These are phyloP conservation scores for Phoma herbarum DNA, from an alignment of 2,329 filamentous ascomycete species.

Conservation along the genomic window DNA sequence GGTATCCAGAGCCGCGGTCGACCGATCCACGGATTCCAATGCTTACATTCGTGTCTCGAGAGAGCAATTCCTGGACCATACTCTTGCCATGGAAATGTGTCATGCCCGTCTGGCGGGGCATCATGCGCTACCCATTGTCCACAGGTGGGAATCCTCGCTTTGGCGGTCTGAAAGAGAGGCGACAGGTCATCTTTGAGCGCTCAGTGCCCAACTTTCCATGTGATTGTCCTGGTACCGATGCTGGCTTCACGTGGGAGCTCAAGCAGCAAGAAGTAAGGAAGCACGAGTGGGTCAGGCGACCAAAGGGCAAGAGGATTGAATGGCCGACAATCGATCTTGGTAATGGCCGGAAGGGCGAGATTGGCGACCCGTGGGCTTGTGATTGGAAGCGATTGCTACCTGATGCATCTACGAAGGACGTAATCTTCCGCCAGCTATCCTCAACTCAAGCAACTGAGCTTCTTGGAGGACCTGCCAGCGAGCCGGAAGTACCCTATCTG, in stretches of 20 bases:
- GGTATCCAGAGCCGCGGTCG: constrained; percentile 63
- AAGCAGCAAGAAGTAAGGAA: constrained; percentile 68
- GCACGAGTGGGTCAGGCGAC: constrained; percentile 75
- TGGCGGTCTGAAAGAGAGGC: constrained; percentile 80
- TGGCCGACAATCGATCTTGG: constrained; percentile 81
- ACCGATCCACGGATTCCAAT: constrained; percentile 81
- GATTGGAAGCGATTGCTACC: constrained; percentile 78
- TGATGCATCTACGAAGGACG: constrained; percentile 12
- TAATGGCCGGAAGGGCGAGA: constrained; percentile 77
- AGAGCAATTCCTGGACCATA: constrained; percentile 74
- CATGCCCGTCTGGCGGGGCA: constrained; percentile 80
- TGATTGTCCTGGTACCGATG: constrained; percentile 80
- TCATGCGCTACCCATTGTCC: constrained; percentile 83
- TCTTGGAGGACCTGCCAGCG: constrained; percentile 7
- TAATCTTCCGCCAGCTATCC: constrained; percentile 34
- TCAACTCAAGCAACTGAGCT: constrained; percentile 42
- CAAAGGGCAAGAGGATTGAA: constrained; percentile 80
- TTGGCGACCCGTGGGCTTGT: constrained; percentile 83
- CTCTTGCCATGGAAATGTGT: constrained; percentile 93
- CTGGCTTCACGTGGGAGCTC: constrained; percentile 81
- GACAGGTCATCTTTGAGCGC: constrained; percentile 83
- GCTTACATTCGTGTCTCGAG: constrained; percentile 70
- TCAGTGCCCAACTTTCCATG: constrained; percentile 83
- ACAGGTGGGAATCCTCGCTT: constrained; percentile 83
- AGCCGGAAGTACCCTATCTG: constrained; percentile 41